Conservation (phyloP, 73 alveolate species). For the Blepharisma japonicum region DNA sequence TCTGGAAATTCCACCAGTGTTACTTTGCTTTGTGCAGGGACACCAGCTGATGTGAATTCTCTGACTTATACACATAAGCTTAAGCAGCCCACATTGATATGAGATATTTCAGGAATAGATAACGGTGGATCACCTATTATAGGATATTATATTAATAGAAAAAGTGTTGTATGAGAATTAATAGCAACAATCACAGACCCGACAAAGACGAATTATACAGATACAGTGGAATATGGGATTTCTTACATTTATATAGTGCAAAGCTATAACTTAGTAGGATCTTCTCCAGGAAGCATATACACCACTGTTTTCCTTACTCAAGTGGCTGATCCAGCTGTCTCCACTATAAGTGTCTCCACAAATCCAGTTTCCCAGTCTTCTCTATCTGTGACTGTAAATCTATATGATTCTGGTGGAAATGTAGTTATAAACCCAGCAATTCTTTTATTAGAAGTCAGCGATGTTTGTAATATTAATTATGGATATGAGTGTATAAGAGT, state of each 20-base stretch:
- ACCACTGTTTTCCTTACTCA: neutral
- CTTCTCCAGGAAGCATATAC: neutral
- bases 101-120: neutral
- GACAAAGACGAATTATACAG: neutral
- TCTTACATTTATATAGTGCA: neutral
- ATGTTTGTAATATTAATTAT: neutral
- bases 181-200: neutral
- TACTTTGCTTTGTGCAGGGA: conserved; percentile 18
- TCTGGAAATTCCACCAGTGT: neutral
- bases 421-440: neutral
- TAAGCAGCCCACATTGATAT: neutral
- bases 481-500: conserved; percentile 24
- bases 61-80: neutral
- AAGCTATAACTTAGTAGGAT: conserved; percentile 4
- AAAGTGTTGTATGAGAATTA: neutral
- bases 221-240: neutral
- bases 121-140: neutral
- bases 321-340: neutral
- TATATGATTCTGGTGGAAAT: conserved; percentile 23
- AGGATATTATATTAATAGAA: conserved; percentile 6
- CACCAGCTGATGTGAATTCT: neutral
- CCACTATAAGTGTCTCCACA: neutral
- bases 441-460: conserved; percentile 1
- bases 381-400: neutral
- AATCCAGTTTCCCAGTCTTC: neutral